phyloP scores from a whole-genome alignment of 257 asterid species.

The Jaltomata sinuosa region DNA sequence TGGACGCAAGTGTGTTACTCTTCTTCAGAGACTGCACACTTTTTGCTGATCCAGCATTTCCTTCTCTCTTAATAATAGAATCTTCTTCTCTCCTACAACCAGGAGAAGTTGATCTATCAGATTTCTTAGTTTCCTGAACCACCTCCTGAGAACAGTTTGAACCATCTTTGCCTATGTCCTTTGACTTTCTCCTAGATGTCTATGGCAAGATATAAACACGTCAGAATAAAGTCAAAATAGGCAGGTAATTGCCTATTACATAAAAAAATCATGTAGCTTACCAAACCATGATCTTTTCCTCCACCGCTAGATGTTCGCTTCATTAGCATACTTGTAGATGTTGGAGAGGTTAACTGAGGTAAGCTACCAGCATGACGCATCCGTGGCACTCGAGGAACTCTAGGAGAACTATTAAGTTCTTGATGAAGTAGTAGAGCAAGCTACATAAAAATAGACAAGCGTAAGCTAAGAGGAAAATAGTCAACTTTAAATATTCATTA shows the following conservation, averaged over 20 bases:
- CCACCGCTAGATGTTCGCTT: conserved; percentile 68
- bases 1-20: conserved; percentile 12
- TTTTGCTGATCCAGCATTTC: conserved; percentile 32
- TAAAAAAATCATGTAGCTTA: conserved; percentile 20
- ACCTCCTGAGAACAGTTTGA: conserved; percentile 36
- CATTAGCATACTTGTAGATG: conserved; percentile 59
- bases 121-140: conserved; percentile 56
- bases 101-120: conserved; percentile 40
- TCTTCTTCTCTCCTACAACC: conserved; percentile 52
- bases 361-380: conserved; percentile 95
- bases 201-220: conserved; percentile 8
- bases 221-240: neutral
- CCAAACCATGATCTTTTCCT: conserved; percentile 68
- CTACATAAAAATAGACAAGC: conserved; percentile 24
- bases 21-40: conserved; percentile 36
- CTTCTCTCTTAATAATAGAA: conserved; percentile 46
- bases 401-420: conserved; percentile 94
- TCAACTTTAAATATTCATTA: neutral
- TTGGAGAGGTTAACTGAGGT: conserved; percentile 69
- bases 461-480: conserved; percentile 8
- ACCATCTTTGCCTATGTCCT: conserved; percentile 59
- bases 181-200: conserved; percentile 65
- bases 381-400: conserved; percentile 96
- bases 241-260: neutral
- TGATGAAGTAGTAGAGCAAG: conserved; percentile 94